A percentile compares a stretch with the other conserved stretches of the same genome.
Evolutionary conservation across 2,329 filamentous ascomycete genomes (phyloP).

Genomic region (Curvularia sp.): DNA sequence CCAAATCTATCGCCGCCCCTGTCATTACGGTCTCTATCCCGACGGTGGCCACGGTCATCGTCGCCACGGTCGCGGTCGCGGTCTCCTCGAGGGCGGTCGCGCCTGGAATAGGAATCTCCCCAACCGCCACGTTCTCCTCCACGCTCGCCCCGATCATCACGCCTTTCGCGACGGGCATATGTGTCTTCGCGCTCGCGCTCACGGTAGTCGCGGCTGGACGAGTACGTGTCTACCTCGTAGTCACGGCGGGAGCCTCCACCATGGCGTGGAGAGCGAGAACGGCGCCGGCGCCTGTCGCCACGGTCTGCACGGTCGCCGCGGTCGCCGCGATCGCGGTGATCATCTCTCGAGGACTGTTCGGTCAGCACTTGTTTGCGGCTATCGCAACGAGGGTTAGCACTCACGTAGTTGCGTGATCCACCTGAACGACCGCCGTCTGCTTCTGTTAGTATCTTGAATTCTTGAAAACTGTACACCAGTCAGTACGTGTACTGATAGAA

Average conservation of each 20-base stretch:
- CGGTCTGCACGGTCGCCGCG: slow-evolving; percentile 31
- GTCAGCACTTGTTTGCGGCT: slow-evolving; percentile 31
- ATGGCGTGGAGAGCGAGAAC: slow-evolving; percentile 86
- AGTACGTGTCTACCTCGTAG: slow-evolving; percentile 83
- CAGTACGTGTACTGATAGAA: slow-evolving; percentile 45
- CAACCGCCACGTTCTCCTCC: slow-evolving; percentile 55
- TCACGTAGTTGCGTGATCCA: slow-evolving; percentile 51
- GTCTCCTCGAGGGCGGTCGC: slow-evolving; percentile 42
- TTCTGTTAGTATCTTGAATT: slow-evolving; percentile 37
- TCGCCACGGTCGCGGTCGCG: slow-evolving; percentile 25
- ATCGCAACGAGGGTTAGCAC: slow-evolving; percentile 29
- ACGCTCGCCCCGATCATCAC: slow-evolving; percentile 55
- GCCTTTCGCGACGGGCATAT: slow-evolving; percentile 71
- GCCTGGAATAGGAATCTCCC: slow-evolving; percentile 60
- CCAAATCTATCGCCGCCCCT: slow-evolving; percentile 59
- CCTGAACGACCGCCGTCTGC: slow-evolving; percentile 49
- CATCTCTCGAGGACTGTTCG: slow-evolving; percentile 42
- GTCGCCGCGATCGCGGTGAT: slow-evolving; percentile 34
- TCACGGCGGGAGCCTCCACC: slow-evolving; percentile 68
- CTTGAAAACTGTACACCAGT: slow-evolving; percentile 42
- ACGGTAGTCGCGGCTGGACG: slow-evolving; percentile 88
- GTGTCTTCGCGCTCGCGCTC: slow-evolving; percentile 93
- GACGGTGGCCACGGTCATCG: slow-evolving; percentile 45
- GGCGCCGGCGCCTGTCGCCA: slow-evolving; percentile 62
- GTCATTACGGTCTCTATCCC: slow-evolving; percentile 53